phyloP scores from a whole-genome alignment of 1,139 yeast genomes.

The Saccharomyces hybrid region DNA sequence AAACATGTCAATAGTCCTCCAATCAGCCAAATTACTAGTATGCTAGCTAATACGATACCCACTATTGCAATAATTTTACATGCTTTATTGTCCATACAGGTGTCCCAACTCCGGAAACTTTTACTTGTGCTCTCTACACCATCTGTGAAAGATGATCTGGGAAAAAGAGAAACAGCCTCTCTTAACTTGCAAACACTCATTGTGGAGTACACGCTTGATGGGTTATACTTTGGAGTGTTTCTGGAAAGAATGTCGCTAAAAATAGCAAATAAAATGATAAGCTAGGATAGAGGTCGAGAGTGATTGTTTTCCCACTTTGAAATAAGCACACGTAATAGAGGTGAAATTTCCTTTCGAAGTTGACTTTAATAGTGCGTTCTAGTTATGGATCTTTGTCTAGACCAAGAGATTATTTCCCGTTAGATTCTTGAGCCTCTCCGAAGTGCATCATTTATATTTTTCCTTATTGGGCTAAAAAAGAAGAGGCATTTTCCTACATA shows the following conservation, averaged over 20 bases:
- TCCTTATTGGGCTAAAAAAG: too few relatives aligned
- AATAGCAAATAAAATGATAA: background rate
- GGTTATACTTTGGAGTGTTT: background rate
- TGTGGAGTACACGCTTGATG: background rate
- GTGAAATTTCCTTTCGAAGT: background rate
- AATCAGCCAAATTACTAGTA: constrained; percentile 35
- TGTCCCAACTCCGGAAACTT: constrained; percentile 61
- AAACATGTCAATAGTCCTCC: constrained; percentile 37
- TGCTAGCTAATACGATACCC: constrained; percentile 53
- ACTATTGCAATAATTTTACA: constrained; percentile 75
- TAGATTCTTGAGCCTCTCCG: too few relatives aligned
- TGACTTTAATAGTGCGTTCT: background rate
- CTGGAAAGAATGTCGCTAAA: background rate
- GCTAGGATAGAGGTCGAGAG: too few relatives aligned
- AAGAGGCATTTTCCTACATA: too few relatives aligned
- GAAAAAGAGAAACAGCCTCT: constrained; percentile 4
- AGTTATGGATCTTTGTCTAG: background rate
- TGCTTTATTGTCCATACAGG: constrained; percentile 68
- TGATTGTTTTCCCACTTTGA: background rate
- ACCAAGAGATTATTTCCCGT: too few relatives aligned
- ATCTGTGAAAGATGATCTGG: constrained; percentile 16
- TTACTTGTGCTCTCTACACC: constrained; percentile 38
- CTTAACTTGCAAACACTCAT: background rate
- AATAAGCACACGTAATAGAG: too few relatives aligned
- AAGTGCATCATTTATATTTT: too few relatives aligned